A percentile compares a stretch with the other conserved stretches of the same genome.
Evolutionary conservation across 176 grass and related monocot species (phyloP).

Genomic region (Poa pratensis): DNA sequence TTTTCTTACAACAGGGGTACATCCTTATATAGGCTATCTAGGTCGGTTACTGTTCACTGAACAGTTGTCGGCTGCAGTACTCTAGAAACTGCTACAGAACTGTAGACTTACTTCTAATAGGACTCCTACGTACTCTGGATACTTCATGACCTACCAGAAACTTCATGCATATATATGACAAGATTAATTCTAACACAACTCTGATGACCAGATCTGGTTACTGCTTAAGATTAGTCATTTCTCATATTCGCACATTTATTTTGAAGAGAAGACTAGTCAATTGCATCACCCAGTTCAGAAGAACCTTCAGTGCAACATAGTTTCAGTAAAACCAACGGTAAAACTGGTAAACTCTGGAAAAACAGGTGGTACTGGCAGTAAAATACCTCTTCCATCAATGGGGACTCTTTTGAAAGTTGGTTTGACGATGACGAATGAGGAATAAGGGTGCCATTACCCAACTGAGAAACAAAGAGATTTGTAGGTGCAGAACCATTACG

Average conservation of each 20-base stretch:
- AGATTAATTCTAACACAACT: not conserved
- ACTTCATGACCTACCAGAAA: no score
- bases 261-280: constrained; percentile 5
- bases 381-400: constrained; percentile 83
- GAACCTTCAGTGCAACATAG: not conserved
- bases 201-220: constrained; percentile 2
- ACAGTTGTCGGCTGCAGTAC: no score
- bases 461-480: constrained; percentile 84
- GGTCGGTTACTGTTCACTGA: no score
- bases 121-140: no score
- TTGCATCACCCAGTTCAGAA: not conserved
- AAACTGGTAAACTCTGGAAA: not conserved
- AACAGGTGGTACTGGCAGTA: not conserved
- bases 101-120: no score
- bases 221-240: not conserved
- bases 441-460: constrained; percentile 86
- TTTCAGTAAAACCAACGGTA: constrained; percentile 11
- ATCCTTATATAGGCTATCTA: no score
- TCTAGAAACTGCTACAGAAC: no score
- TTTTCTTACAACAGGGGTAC: no score
- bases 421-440: constrained; percentile 77
- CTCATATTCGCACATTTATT: constrained; percentile 4
- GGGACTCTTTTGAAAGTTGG: constrained; percentile 84
- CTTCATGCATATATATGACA: no score
- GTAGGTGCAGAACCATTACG: constrained; percentile 90